Conservation (phyloP, 108 stramenopile species). For the Nitzschia sp. region DNA sequence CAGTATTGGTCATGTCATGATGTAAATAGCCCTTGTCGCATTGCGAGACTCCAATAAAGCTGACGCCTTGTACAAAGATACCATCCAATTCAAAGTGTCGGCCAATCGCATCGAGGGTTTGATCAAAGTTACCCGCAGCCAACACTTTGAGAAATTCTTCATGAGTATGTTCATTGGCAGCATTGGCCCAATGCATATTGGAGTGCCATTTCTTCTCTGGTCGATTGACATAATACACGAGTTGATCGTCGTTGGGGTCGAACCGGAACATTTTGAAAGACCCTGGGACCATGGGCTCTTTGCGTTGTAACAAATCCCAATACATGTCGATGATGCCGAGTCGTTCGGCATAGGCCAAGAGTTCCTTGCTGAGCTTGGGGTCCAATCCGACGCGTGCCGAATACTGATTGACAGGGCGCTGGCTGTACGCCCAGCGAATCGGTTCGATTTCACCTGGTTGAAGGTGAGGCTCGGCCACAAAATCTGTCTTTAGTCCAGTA, state of each 20-base stretch:
- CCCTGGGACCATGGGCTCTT: background rate
- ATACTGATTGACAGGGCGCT: constrained; percentile 8
- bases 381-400: constrained; percentile 29
- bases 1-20: constrained; percentile 14
- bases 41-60: constrained; percentile 29
- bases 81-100: constrained; percentile 32
- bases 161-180: constrained; percentile 59
- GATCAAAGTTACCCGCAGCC: constrained; percentile 52
- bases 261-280: background rate
- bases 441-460: constrained; percentile 14
- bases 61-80: constrained; percentile 29
- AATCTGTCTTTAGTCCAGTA: background rate
- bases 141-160: constrained; percentile 55
- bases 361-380: constrained; percentile 11
- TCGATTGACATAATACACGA: constrained; percentile 45
- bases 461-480: background rate
- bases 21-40: background rate
- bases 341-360: constrained; percentile 12
- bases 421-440: constrained; percentile 13
- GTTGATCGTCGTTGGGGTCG: constrained; percentile 5
- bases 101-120: constrained; percentile 52
- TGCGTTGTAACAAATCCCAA: constrained; percentile 15
- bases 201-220: constrained; percentile 42
- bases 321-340: constrained; percentile 27
- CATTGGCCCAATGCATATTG: constrained; percentile 69